Conservation (phyloP, 2,329 filamentous ascomycete genomes). For the Pestalotiopsis sp. region DNA sequence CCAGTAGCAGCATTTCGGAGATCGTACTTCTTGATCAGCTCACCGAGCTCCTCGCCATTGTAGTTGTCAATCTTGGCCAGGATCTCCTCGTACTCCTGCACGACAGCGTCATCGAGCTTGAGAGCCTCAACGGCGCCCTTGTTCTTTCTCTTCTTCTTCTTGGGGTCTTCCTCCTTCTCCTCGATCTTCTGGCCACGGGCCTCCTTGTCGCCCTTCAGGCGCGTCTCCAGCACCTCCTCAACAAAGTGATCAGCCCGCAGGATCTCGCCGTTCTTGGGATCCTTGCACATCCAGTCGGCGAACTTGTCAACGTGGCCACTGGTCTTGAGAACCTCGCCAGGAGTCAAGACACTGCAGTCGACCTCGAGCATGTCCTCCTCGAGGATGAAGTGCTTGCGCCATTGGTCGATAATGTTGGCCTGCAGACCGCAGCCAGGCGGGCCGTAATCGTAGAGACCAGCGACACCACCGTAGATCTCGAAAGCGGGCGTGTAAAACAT, state of each 20-base stretch:
- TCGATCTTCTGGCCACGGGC: constrained; percentile 83
- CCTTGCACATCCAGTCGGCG: constrained; percentile 99
- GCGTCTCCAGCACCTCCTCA: constrained; percentile 86
- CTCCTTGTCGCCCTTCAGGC: constrained; percentile 89
- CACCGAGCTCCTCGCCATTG: constrained; percentile 80
- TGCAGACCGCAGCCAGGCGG: constrained; percentile 85
- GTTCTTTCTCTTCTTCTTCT: constrained; percentile 88
- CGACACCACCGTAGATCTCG: constrained; percentile 90
- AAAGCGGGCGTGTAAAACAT: constrained; percentile 96
- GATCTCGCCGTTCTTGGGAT: constrained; percentile 96
- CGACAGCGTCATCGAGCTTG: constrained; percentile 84
- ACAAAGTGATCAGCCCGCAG: constrained; percentile 93
- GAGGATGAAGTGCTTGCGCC: constrained; percentile 92
- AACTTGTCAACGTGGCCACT: constrained; percentile 98
- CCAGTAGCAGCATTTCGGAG: constrained; percentile 86
- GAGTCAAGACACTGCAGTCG: constrained; percentile 92
- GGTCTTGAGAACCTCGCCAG: constrained; percentile 91
- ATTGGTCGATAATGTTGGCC: constrained; percentile 84
- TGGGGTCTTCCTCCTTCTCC: constrained; percentile 69
- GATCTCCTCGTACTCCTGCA: constrained; percentile 88
- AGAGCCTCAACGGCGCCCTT: constrained; percentile 74
- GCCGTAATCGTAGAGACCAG: constrained; percentile 91
- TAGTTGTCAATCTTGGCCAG: constrained; percentile 96
- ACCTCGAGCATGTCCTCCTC: constrained; percentile 96
- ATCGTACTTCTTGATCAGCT: constrained; percentile 88